phyloP scores from a whole-genome alignment of 2,329 filamentous ascomycete genomes.

The Corinectria fuckeliana region DNA sequence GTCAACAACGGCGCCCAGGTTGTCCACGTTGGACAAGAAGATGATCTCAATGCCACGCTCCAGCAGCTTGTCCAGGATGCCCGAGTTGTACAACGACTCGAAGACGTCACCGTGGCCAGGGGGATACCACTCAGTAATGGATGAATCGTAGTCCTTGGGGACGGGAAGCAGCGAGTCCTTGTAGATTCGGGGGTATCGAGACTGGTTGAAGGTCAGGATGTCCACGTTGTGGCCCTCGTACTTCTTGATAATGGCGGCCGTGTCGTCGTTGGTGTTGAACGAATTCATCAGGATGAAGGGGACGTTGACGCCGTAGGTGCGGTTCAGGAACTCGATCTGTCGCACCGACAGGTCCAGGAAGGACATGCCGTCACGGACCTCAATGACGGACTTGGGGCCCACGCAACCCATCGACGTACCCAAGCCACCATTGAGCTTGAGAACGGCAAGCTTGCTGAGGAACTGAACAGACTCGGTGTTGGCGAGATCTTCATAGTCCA shows the following conservation, averaged over 20 bases:
- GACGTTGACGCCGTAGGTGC: slow-evolving; percentile 95
- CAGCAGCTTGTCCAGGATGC: slow-evolving; percentile 94
- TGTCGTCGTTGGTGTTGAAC: slow-evolving; percentile 99
- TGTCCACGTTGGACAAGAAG: slow-evolving; percentile 99
- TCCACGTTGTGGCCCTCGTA: slow-evolving; percentile 99
- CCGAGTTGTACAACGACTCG: slow-evolving; percentile 99
- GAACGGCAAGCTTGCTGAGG: slow-evolving; percentile 95
- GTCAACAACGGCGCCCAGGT: slow-evolving; percentile 96
- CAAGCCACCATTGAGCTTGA: slow-evolving; percentile 99
- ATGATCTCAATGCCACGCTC: slow-evolving; percentile 95
- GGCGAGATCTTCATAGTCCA: slow-evolving; percentile 89
- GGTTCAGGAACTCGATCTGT: slow-evolving; percentile 99
- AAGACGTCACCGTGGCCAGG: slow-evolving; percentile 99
- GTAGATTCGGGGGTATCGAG: slow-evolving; percentile 94
- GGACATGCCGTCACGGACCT: slow-evolving; percentile 99
- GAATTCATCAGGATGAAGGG: slow-evolving; percentile 99
- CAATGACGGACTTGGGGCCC: slow-evolving; percentile 98
- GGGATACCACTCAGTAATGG: slow-evolving; percentile 97
- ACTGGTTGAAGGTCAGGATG: slow-evolving; percentile 99
- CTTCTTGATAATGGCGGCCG: slow-evolving; percentile 99
- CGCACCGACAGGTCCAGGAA: slow-evolving; percentile 98
- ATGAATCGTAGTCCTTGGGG: slow-evolving; percentile 85
- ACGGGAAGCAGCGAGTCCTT: slow-evolving; percentile 98
- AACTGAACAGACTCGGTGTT: slow-evolving; percentile 92
- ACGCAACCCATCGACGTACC: slow-evolving; percentile 99